Conservation (phyloP, 768 basidiomycete genomes). For the Tylopilus sp. region DNA sequence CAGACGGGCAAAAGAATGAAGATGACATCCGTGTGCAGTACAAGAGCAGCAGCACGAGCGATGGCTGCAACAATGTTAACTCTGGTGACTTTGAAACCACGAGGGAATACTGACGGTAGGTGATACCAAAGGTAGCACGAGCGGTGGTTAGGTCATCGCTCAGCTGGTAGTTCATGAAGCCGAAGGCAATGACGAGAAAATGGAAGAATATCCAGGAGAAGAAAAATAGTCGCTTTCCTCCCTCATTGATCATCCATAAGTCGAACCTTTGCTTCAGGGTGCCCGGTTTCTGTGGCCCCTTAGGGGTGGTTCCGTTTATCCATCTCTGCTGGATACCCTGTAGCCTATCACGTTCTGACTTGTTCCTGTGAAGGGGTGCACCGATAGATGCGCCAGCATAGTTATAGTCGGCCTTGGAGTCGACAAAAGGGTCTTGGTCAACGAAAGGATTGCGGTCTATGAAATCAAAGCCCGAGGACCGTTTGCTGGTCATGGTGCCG, state of each 20-base stretch:
- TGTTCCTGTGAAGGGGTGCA: conserved; percentile 74
- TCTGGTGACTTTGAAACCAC: not conserved
- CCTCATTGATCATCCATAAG: conserved; percentile 95
- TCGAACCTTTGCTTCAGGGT: conserved; percentile 47
- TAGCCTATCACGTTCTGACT: conserved; percentile 75
- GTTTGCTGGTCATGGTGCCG: conserved; percentile 36
- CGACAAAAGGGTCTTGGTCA: conserved; percentile 48
- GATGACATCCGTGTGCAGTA: conserved; percentile 87
- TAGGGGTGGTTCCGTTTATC: conserved; percentile 32
- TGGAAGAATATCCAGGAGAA: conserved; percentile 79
- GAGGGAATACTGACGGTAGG: conserved; percentile 56
- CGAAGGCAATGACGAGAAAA: conserved; percentile 70
- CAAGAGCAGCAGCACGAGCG: conserved; percentile 84
- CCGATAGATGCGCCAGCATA: conserved; percentile 27
- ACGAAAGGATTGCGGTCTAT: conserved; percentile 50
- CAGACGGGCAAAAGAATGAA: conserved; percentile 95
- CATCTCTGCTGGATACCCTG: conserved; percentile 78
- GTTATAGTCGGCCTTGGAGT: conserved; percentile 30
- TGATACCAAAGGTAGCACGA: conserved; percentile 66
- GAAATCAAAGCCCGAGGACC: conserved; percentile 67
- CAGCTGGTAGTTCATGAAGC: conserved; percentile 70
- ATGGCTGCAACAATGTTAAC: conserved; percentile 48
- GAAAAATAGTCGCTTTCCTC: conserved; percentile 77
- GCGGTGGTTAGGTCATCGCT: conserved; percentile 77
- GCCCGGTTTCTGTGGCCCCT: conserved; percentile 35